These are phyloP conservation scores for Fusarium vanettenii DNA, from an alignment of 2,329 filamentous ascomycete genomes.

Conservation along the genomic window DNA sequence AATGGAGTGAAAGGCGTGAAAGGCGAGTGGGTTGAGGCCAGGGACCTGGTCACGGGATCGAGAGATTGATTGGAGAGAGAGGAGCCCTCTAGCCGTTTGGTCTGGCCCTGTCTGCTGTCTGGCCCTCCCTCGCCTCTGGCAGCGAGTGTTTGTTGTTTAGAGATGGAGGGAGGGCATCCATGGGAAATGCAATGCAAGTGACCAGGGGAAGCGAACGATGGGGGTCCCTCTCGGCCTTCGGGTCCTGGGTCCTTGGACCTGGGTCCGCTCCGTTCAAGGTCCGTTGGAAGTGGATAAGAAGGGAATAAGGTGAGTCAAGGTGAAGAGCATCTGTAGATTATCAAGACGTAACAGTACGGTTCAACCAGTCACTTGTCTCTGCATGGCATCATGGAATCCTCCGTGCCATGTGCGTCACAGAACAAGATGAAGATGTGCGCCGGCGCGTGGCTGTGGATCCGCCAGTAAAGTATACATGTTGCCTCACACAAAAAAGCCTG, in stretches of 20 bases:
- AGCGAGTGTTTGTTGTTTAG: background rate
- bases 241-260: background rate
- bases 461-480: background rate
- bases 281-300: background rate
- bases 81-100: background rate
- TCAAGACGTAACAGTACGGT: background rate
- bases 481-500: background rate
- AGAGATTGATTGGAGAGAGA: constrained; percentile 12
- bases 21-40: constrained; percentile 4
- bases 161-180: background rate
- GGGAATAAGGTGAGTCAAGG: background rate
- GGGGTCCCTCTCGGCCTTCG: background rate
- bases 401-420: constrained; percentile 16
- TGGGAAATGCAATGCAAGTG: constrained; percentile 7
- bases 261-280: background rate
- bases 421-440: constrained; percentile 19
- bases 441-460: constrained; percentile 28
- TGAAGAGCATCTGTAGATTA: background rate
- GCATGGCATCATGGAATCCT: constrained; percentile 16
- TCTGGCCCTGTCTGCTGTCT: background rate
- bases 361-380: background rate
- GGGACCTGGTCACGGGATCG: constrained; percentile 20
- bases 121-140: background rate
- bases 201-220: constrained; percentile 5
- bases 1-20: background rate